These are phyloP conservation scores for Phyllosticta citribraziliensis DNA, from an alignment of 2,329 filamentous ascomycete genomes.

Conservation along the genomic window DNA sequence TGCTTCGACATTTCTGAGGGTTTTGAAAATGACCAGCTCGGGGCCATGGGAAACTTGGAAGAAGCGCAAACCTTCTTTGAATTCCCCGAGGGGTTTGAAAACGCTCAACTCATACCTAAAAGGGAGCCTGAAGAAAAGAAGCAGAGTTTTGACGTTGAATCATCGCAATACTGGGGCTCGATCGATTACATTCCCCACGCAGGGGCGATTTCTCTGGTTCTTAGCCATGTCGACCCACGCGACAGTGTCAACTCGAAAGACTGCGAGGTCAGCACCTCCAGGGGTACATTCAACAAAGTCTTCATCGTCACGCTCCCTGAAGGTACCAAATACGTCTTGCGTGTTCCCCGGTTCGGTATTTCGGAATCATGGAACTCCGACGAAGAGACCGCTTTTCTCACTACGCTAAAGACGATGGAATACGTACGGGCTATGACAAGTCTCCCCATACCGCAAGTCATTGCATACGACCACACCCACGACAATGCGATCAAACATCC, in stretches of 20 bases:
- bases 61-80: too few species aligned
- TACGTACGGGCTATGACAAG: constrained; percentile 10
- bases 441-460: constrained; percentile 14
- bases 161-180: background rate
- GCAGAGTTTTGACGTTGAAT: background rate
- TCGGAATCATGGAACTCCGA: background rate
- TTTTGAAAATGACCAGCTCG: too few species aligned
- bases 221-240: background rate
- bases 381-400: background rate
- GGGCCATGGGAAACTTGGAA: too few species aligned
- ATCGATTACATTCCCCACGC: background rate
- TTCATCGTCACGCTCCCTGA: background rate
- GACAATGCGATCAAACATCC: constrained; percentile 15
- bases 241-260: background rate
- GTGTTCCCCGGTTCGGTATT: background rate
- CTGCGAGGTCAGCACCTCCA: background rate
- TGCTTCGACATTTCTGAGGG: too few species aligned
- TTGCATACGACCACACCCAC: constrained; percentile 12
- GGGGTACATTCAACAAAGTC: background rate
- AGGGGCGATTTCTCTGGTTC: background rate
- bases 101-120: background rate
- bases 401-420: constrained; percentile 7
- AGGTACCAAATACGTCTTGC: background rate
- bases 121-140: background rate
- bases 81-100: background rate